phyloP scores from a whole-genome alignment of 345 rosid genomes.

The Citrus inodora region DNA sequence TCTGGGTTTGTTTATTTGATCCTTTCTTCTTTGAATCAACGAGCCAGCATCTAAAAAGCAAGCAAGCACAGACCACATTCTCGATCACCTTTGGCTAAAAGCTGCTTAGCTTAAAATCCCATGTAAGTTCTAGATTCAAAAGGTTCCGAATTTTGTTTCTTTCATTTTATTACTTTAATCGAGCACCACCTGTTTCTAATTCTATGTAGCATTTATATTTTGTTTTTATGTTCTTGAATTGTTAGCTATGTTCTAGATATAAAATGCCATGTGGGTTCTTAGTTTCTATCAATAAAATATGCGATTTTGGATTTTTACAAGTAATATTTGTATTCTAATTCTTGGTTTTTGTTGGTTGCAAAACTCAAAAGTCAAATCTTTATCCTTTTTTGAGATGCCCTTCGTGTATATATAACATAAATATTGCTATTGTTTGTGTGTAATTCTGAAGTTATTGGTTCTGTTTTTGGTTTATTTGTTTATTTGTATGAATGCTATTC shows the following conservation, averaged over 20 bases:
- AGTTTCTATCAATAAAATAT: not conserved
- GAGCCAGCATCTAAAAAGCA: not conserved
- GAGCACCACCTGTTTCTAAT: not conserved
- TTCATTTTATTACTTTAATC: not conserved
- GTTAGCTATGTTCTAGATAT: conserved; percentile 5
- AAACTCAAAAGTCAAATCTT: conserved; percentile 9
- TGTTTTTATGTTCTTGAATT: not conserved
- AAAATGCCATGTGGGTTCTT: not conserved
- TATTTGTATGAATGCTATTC: not conserved
- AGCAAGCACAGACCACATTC: not conserved
- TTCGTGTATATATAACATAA: not conserved
- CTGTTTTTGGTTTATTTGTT: not conserved
- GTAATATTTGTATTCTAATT: not conserved
- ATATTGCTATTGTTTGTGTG: not conserved
- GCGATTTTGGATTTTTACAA: not conserved
- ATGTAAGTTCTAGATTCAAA: not conserved
- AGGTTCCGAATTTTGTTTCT: conserved; percentile 6
- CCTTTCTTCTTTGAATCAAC: not conserved
- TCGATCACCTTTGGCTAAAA: not conserved
- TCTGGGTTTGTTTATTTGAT: conserved; percentile 5
- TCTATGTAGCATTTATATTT: not conserved
- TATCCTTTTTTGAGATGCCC: not conserved
- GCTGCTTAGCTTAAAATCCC: not conserved
- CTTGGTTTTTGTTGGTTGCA: not conserved
- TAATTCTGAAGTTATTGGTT: not conserved